Evolutionary conservation across 1,284 basidiomycete genomes (phyloP).

Genomic region (Sanghuangporus baumii): DNA sequence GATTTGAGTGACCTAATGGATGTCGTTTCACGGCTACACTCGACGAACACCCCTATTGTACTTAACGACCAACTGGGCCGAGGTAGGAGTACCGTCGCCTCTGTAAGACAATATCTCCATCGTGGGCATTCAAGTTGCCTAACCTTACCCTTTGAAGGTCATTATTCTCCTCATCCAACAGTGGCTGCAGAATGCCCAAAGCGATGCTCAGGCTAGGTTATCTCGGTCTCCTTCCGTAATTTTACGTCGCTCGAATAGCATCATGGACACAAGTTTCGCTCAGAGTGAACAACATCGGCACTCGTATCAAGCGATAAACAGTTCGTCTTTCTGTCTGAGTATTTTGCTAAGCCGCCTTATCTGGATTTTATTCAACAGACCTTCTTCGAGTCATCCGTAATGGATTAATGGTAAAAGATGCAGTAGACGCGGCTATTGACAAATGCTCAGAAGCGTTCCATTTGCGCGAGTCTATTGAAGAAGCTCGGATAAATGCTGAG

Average conservation of each 20-base stretch:
- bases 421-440: conserved; percentile 91
- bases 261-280: not conserved
- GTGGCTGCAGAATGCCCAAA: conserved; percentile 57
- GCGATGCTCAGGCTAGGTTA: not conserved
- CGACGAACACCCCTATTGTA: conserved; percentile 77
- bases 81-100: conserved; percentile 88
- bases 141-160: conserved; percentile 40
- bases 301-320: conserved; percentile 78
- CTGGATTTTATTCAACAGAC: conserved; percentile 41
- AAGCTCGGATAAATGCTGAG: conserved; percentile 69
- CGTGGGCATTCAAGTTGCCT: not conserved
- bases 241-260: conserved; percentile 14
- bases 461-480: conserved; percentile 86
- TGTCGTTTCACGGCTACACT: conserved; percentile 72
- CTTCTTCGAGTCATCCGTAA: conserved; percentile 89
- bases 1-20: conserved; percentile 77
- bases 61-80: conserved; percentile 96
- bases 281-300: conserved; percentile 39
- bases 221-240: conserved; percentile 17
- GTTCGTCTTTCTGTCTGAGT: conserved; percentile 25
- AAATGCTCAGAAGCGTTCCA: conserved; percentile 84
- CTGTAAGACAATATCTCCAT: conserved; percentile 43
- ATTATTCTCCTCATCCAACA: conserved; percentile 83
- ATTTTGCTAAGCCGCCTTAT: conserved; percentile 1
- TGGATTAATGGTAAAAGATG: conserved; percentile 82